Conservation (phyloP, 169 alveolate species). For the Pseudocohnilembus persalinus region DNA sequence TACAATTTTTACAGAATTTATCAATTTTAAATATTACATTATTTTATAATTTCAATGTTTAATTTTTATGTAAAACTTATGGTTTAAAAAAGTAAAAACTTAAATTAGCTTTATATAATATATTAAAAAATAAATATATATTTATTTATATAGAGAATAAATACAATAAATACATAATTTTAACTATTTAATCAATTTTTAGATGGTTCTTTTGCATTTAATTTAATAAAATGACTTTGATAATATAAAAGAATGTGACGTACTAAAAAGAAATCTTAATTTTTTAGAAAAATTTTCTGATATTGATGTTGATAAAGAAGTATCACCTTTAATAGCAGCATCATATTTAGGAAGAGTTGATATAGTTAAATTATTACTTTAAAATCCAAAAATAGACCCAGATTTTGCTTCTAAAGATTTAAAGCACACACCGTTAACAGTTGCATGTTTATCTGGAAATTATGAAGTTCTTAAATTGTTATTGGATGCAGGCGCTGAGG, state of each 20-base stretch:
- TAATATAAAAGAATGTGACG: slow-evolving; percentile 20
- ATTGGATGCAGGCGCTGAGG: slow-evolving; percentile 51
- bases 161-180: no score
- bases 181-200: neutral
- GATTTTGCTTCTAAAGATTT: slow-evolving; percentile 48
- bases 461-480: slow-evolving; percentile 55
- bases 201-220: slow-evolving; percentile 22
- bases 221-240: slow-evolving; percentile 32
- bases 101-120: neutral
- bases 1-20: no score
- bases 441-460: slow-evolving; percentile 56
- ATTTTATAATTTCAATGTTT: no score
- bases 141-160: neutral
- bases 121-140: no score
- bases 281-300: slow-evolving; percentile 29
- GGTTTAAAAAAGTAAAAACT: no score
- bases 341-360: slow-evolving; percentile 56
- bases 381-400: slow-evolving; percentile 42
- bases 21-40: no score
- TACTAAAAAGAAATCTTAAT: slow-evolving; percentile 22
- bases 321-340: slow-evolving; percentile 54
- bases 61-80: no score
- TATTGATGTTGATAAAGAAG: slow-evolving; percentile 44
- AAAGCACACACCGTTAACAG: slow-evolving; percentile 49
- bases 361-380: slow-evolving; percentile 42